Percentiles rank a stretch among this genome's conserved stretches.
Evolutionary conservation across 768 basidiomycete species (phyloP).

Genomic region (Cystofilobasidium capitatum): DNA sequence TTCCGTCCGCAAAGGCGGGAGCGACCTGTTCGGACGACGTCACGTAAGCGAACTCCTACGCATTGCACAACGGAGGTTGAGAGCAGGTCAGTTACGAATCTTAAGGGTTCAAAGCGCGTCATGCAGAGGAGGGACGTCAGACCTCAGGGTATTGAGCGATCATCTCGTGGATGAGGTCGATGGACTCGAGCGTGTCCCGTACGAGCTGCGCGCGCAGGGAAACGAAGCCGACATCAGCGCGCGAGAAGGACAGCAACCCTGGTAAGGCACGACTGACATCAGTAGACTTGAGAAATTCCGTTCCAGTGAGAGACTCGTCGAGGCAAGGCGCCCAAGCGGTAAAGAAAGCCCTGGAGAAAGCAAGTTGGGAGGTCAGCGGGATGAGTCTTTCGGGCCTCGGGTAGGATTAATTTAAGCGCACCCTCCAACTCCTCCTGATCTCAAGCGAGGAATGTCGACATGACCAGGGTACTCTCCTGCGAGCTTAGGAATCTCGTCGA

Average conservation of each 20-base stretch:
- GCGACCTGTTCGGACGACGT: too few species aligned
- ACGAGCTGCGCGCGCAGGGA: conserved; percentile 11
- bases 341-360: background rate
- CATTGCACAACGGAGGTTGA: too few species aligned
- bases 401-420: conserved; percentile 3
- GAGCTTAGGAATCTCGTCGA: conserved; percentile 17
- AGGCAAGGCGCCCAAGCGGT: conserved; percentile 21
- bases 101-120: background rate
- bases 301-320: conserved; percentile 21
- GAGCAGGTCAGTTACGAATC: too few species aligned
- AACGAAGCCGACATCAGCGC: too few species aligned
- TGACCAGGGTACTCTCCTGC: conserved; percentile 22
- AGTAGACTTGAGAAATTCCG: conserved; percentile 21
- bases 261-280: too few species aligned
- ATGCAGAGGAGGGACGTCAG: conserved; percentile 2
- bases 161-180: conserved; percentile 27
- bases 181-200: conserved; percentile 27
- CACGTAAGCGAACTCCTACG: too few species aligned
- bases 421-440: conserved; percentile 26
- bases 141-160: conserved; percentile 8
- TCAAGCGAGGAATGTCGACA: conserved; percentile 25
- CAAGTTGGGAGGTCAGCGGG: background rate
- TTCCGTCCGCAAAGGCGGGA: conserved; percentile 13
- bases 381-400: too few species aligned
- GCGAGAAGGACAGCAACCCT: too few species aligned